A percentile compares a stretch with the other conserved stretches of the same genome.
phyloP scores from a whole-genome alignment of 306 rosid species.

The Vigna angularis region DNA sequence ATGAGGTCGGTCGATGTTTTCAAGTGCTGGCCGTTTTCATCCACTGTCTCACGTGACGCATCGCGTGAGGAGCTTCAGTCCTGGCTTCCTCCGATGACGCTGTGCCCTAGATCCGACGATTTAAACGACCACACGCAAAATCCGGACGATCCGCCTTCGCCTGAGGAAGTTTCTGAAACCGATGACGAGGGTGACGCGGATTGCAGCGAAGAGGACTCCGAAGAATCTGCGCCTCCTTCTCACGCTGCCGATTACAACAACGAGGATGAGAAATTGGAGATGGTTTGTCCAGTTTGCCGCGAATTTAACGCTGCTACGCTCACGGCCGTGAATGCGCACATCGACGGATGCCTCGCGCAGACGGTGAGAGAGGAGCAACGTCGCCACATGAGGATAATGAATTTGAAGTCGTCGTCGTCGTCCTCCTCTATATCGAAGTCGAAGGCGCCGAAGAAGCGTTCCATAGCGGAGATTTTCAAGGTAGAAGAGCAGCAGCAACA shows the following conservation, averaged over 20 bases:
- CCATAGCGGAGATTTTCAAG: conserved; percentile 85
- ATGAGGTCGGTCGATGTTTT: conserved; percentile 72
- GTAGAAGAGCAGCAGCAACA: neutral
- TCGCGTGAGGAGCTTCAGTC: conserved; percentile 48
- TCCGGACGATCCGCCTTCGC: conserved; percentile 1
- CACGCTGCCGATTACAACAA: neutral
- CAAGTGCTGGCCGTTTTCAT: conserved; percentile 80
- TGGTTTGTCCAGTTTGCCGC: conserved; percentile 78
- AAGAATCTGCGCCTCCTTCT: neutral
- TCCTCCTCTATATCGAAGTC: conserved; percentile 42
- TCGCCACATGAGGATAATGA: conserved; percentile 47
- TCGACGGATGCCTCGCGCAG: conserved; percentile 67
- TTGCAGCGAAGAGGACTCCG: conserved; percentile 6
- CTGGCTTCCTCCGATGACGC: conserved; percentile 77
- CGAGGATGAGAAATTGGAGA: conserved; percentile 56
- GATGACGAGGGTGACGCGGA: neutral
- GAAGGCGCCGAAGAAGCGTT: conserved; percentile 77
- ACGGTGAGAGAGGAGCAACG: conserved; percentile 50
- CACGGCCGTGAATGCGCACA: conserved; percentile 69
- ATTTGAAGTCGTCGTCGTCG: conserved; percentile 41
- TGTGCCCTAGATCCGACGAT: conserved; percentile 57
- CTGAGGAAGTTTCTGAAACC: conserved; percentile 33
- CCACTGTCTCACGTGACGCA: conserved; percentile 23
- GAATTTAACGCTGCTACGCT: conserved; percentile 65
- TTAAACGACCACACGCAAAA: conserved; percentile 34